Evolutionary conservation across 1,139 yeast genomes (phyloP).

Genomic region (Arxiozyma telluris): DNA sequence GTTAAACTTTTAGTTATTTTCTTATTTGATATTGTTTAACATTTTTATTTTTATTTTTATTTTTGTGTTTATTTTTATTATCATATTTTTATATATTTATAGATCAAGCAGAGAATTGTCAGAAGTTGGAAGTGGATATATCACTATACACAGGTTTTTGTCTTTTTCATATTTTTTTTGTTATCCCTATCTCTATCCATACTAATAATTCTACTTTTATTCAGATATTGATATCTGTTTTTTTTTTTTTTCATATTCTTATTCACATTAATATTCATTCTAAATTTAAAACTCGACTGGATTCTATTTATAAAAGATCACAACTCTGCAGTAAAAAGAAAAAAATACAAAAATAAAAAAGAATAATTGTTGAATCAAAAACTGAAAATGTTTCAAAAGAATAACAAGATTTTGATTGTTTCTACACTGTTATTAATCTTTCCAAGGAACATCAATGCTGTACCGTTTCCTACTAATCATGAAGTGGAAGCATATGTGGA

Average conservation of each 20-base stretch:
- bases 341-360: too few relatives aligned
- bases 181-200: too few relatives aligned
- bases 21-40: too few relatives aligned
- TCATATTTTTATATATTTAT: too few relatives aligned
- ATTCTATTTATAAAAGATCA: too few relatives aligned
- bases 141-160: background rate
- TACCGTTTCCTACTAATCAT: background rate
- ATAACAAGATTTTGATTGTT: background rate
- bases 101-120: background rate
- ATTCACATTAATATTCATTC: background rate
- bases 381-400: background rate
- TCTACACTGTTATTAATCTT: background rate
- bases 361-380: background rate
- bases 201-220: too few relatives aligned
- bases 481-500: background rate
- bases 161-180: background rate
- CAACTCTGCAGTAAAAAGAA: too few relatives aligned
- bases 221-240: background rate
- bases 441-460: background rate
- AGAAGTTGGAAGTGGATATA: too few relatives aligned
- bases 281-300: background rate
- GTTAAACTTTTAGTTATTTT: too few relatives aligned
- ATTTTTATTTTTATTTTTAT: too few relatives aligned
- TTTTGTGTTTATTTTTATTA: too few relatives aligned
- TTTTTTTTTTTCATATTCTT: background rate